phyloP scores from a whole-genome alignment of 2,329 filamentous ascomycete species.

The Blastomyces percursus region DNA sequence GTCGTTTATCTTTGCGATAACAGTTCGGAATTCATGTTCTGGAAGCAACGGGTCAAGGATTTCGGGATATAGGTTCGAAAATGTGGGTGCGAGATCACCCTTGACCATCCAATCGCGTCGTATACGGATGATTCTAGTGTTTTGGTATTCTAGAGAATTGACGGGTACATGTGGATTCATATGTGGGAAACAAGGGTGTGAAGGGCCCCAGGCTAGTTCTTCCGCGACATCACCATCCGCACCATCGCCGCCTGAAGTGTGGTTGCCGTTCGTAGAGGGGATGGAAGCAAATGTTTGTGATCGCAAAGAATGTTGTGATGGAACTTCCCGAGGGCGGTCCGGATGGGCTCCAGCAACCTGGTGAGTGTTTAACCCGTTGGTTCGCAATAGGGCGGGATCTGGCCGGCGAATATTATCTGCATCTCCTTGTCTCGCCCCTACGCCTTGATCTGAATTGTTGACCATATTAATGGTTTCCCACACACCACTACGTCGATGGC shows the following conservation, averaged over 20 bases:
- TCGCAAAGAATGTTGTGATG: constrained; percentile 32
- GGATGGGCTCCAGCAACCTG: constrained; percentile 9
- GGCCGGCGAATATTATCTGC: constrained; percentile 23
- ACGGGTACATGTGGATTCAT: constrained; percentile 81
- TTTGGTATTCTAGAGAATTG: constrained; percentile 59
- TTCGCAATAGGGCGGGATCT: constrained; percentile 22
- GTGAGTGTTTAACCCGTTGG: constrained; percentile 11
- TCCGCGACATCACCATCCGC: constrained; percentile 43
- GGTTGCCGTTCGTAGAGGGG: constrained; percentile 27
- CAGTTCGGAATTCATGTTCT: constrained; percentile 73
- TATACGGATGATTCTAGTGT: constrained; percentile 83
- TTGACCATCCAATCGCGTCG: constrained; percentile 81
- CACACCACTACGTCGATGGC: constrained; percentile 28
- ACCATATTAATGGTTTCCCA: constrained; percentile 17
- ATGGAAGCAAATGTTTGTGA: constrained; percentile 31
- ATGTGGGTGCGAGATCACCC: constrained; percentile 84
- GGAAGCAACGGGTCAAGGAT: constrained; percentile 78
- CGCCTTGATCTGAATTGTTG: constrained; percentile 19
- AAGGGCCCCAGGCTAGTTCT: constrained; percentile 79
- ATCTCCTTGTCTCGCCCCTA: constrained; percentile 13
- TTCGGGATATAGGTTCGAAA: constrained; percentile 91
- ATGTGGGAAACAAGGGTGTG: constrained; percentile 90
- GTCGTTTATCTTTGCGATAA: constrained; percentile 73
- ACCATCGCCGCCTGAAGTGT: constrained; percentile 23
- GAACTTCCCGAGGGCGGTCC: constrained; percentile 28